Evolutionary conservation across 345 rosid genomes (phyloP), one percentile per base, ranked within the genome.

Genomic region (Noccaea caerulescens): DNA sequence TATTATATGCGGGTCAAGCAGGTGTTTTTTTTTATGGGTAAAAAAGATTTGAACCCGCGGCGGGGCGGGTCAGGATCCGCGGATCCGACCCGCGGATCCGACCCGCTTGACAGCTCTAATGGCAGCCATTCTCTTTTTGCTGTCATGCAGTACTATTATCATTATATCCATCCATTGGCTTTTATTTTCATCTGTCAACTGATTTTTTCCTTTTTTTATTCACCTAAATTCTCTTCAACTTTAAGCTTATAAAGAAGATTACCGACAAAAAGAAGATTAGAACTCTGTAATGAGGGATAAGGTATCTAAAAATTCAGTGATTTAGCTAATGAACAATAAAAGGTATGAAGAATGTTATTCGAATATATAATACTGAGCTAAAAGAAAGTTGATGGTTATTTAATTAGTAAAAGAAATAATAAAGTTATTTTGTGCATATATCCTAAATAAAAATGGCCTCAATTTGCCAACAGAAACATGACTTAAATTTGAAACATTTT

Each of bases 41-140:
- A n/a, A n/a, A n/a, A n/a, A n/a, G n/a, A n/a, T n/a, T n/a, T n/a
- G n/a, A n/a, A n/a, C n/a, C n/a, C n/a, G n/a, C n/a, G n/a, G n/a
- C n/a, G n/a, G n/a, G n/a, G n/a, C n/a, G n/a, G n/a, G n/a, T n/a
- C n/a, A n/a, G n/a, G n/a, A n/a, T n/a, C n/a, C n/a, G n/a, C n/a
- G n/a, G n/a, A n/a, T n/a, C n/a, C n/a, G n/a, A n/a, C n/a, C n/a
- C n/a, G n/a, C n/a, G n/a, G n/a, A n/a, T n/a, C n/a, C n/a, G n/a
- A n/a, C n/a, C n/a, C n/a, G n/a, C n/a, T n/a, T n/a, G n/a, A n/a
- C n/a, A n/a, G n/a, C n/a, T n/a, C n/a, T n/a, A n/a, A 53, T 68
- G 34, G 42, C 64, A 68, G 78, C 78, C 78, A 68, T 75, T 75
- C 50, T 75, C 60, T 68, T 3, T n/a, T 56, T 27, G 63, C 73